Conservation (phyloP, 2,329 filamentous ascomycete species). For the Diplodia seriata region DNA sequence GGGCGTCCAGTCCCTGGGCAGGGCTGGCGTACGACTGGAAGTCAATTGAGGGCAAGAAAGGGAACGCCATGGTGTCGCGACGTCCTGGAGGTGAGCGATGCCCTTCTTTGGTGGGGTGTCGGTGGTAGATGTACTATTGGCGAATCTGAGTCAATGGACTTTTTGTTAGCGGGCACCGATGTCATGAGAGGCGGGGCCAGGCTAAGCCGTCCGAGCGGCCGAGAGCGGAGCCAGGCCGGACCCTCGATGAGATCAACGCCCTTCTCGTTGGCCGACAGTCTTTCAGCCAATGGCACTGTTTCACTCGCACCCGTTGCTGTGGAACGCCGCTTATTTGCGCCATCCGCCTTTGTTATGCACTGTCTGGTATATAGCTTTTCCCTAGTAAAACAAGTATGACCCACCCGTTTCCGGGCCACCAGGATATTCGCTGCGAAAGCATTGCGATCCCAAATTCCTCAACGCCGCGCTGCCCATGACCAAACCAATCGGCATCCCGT, state of each 20-base stretch:
- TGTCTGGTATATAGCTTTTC: conserved; percentile 16
- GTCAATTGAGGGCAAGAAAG: conserved; percentile 59
- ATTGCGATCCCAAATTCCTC: conserved; percentile 3
- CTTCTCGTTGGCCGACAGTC: neutral
- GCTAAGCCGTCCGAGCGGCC: neutral
- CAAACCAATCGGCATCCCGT: conserved; percentile 4
- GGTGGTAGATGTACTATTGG: conserved; percentile 11
- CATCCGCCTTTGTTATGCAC: neutral
- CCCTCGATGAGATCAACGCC: conserved; percentile 11
- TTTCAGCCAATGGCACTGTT: conserved; percentile 19
- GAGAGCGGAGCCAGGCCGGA: conserved; percentile 1
- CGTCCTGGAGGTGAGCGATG: conserved; percentile 14
- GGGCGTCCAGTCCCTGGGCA: conserved; percentile 58
- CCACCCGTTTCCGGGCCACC: neutral
- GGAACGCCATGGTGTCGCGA: conserved; percentile 49
- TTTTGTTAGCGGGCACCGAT: neutral
- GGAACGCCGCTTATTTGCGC: conserved; percentile 5
- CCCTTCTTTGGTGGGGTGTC: conserved; percentile 13
- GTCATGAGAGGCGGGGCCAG: conserved; percentile 15
- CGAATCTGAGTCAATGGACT: conserved; percentile 9
- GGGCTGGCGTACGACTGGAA: conserved; percentile 52
- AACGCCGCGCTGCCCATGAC: conserved; percentile 21
- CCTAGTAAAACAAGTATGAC: conserved; percentile 3
- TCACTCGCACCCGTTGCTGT: conserved; percentile 9
- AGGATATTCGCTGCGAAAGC: neutral